Evolutionary conservation across 345 rosid genomes (phyloP).

Genomic region (Boechera divaricarpa): DNA sequence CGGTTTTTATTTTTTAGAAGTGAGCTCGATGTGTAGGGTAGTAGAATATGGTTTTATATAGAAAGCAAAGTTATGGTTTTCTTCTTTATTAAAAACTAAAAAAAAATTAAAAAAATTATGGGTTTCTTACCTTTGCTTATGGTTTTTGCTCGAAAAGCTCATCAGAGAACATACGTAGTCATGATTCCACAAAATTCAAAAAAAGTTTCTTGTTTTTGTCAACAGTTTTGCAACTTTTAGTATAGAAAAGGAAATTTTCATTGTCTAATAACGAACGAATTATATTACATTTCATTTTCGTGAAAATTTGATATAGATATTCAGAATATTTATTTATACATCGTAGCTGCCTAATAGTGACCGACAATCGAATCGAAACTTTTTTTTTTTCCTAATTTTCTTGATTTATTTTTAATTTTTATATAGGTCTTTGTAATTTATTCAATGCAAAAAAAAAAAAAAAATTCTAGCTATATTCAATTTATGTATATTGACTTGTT

Average conservation of each 20-base stretch:
- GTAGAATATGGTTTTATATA: not conserved
- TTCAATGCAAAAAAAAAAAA: not conserved
- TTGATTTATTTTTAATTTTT: too few species aligned
- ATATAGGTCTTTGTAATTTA: not conserved
- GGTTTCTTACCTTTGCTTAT: conserved; percentile 18
- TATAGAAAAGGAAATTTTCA: too few species aligned
- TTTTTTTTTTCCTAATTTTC: not conserved
- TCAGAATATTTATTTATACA: not conserved
- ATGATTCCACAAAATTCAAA: conserved; percentile 26
- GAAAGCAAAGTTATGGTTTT: not conserved
- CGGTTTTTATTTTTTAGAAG: not conserved
- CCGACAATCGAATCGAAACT: not conserved
- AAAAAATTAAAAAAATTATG: not conserved
- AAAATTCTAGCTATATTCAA: not conserved
- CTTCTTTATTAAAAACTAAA: too few species aligned
- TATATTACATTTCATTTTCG: not conserved
- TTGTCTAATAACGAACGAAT: not conserved
- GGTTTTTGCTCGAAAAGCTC: conserved; percentile 25
- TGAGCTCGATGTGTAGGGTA: conserved; percentile 27
- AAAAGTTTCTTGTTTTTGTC: not conserved
- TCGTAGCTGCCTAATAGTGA: not conserved
- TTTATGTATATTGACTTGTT: not conserved
- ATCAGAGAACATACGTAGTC: conserved; percentile 1
- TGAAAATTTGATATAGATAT: not conserved
- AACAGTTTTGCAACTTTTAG: not conserved